phyloP scores from a whole-genome alignment of 495 filamentous ascomycete species.

The Penicillium flavigenum region DNA sequence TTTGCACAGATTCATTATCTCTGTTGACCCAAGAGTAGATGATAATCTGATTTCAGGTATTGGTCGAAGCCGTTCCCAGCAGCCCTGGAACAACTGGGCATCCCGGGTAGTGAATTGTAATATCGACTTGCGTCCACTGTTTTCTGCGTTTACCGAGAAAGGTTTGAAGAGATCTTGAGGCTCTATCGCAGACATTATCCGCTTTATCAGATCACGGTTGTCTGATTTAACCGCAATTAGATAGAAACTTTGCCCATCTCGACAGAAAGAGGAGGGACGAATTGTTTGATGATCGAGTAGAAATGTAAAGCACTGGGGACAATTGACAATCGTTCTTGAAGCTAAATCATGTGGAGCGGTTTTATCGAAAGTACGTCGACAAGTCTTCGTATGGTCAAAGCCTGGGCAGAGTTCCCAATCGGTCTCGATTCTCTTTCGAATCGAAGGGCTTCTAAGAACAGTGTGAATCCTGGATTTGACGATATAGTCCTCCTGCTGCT shows the following conservation, averaged over 20 bases:
- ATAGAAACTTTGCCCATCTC: neutral
- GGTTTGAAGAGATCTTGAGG: neutral
- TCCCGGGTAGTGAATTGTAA: neutral
- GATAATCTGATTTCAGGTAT: neutral
- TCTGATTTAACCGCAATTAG: neutral
- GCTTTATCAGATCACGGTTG: neutral
- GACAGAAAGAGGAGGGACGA: slow-evolving; percentile 1
- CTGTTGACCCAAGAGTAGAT: neutral
- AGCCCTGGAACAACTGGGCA: neutral
- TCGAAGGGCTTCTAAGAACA: neutral
- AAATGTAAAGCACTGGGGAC: neutral
- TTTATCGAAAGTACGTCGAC: neutral
- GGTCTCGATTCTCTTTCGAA: neutral
- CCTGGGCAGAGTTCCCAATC: neutral
- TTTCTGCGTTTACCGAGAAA: neutral
- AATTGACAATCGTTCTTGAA: neutral
- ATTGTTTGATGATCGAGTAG: neutral
- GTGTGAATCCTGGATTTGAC: neutral
- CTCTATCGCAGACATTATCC: neutral
- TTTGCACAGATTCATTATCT: slow-evolving; percentile 1
- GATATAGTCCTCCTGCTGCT: neutral
- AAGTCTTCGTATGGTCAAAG: neutral
- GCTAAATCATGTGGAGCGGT: neutral
- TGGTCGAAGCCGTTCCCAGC: neutral
- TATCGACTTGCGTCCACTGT: neutral